These are phyloP conservation scores for Debaryomyces prosopidis DNA, from an alignment of 805 yeast species.

Conservation along the genomic window DNA sequence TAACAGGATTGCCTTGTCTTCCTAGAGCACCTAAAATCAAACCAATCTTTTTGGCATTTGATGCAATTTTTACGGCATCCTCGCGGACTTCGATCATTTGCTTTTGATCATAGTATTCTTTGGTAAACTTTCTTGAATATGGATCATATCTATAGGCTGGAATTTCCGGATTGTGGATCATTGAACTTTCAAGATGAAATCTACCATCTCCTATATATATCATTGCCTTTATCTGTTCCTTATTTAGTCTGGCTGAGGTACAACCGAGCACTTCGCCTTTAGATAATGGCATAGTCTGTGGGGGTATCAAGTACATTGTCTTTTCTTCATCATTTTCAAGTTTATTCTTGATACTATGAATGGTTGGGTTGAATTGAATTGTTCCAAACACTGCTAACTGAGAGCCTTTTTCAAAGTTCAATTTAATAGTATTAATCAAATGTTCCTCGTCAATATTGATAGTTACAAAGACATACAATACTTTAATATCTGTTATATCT, in stretches of 20 bases:
- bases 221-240: slow-evolving; percentile 70
- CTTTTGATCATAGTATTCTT: slow-evolving; percentile 83
- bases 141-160: slow-evolving; percentile 97
- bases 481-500: slow-evolving; percentile 87
- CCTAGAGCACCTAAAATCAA: slow-evolving; percentile 91
- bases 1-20: slow-evolving; percentile 86
- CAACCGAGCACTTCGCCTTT: slow-evolving; percentile 97
- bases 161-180: slow-evolving; percentile 93
- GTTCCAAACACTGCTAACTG: slow-evolving; percentile 89
- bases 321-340: slow-evolving; percentile 51
- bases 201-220: slow-evolving; percentile 95
- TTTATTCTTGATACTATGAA: slow-evolving; percentile 72
- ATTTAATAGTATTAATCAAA: slow-evolving; percentile 69
- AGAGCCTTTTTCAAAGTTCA: slow-evolving; percentile 64
- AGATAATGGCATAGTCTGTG: slow-evolving; percentile 89
- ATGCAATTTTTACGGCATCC: slow-evolving; percentile 70
- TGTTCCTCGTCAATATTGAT: slow-evolving; percentile 85
- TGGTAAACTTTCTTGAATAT: slow-evolving; percentile 85
- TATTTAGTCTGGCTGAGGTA: slow-evolving; percentile 80
- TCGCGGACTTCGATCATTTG: slow-evolving; percentile 75
- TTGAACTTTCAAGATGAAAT: slow-evolving; percentile 91
- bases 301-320: slow-evolving; percentile 68
- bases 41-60: slow-evolving; percentile 66
- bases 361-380: slow-evolving; percentile 93
- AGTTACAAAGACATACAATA: slow-evolving; percentile 92